Conservation (phyloP, 108 stramenopile genomes). For the Cylindrotheca closterium region DNA sequence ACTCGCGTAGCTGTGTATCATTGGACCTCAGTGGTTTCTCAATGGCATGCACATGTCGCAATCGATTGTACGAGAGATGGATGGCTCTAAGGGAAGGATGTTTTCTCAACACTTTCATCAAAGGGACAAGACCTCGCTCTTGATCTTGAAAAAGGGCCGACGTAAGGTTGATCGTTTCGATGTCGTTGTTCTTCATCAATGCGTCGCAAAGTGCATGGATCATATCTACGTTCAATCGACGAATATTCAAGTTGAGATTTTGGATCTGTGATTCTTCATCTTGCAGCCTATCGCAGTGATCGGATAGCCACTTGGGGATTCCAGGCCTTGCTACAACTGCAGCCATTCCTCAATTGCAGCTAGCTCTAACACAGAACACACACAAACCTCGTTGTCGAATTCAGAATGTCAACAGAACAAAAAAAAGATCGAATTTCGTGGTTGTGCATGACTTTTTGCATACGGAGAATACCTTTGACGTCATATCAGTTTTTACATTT, state of each 20-base stretch:
- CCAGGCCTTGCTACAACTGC: no score
- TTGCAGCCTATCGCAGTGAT: background rate
- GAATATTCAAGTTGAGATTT: conserved; percentile 51
- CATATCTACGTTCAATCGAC: conserved; percentile 26
- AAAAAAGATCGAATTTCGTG: no score
- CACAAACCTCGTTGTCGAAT: no score
- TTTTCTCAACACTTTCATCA: conserved; percentile 1
- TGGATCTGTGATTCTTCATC: conserved; percentile 1
- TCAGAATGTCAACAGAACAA: no score
- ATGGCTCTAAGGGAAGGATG: conserved; percentile 28
- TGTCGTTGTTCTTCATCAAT: conserved; percentile 23
- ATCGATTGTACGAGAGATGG: conserved; percentile 45
- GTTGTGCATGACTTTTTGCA: no score
- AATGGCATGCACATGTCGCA: conserved; percentile 15
- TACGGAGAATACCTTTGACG: no score
- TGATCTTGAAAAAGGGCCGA: conserved; percentile 11
- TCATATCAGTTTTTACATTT: no score
- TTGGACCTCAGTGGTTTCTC: conserved; percentile 19
- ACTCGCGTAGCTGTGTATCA: conserved; percentile 20
- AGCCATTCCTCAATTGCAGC: no score
- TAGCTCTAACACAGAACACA: no score
- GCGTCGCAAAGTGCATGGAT: conserved; percentile 24
- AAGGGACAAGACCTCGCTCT: background rate
- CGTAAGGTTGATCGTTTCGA: conserved; percentile 39
- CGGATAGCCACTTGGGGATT: background rate